These are phyloP conservation scores for Aspergillus wentii DNA, from an alignment of 495 filamentous ascomycete genomes.

Conservation along the genomic window DNA sequence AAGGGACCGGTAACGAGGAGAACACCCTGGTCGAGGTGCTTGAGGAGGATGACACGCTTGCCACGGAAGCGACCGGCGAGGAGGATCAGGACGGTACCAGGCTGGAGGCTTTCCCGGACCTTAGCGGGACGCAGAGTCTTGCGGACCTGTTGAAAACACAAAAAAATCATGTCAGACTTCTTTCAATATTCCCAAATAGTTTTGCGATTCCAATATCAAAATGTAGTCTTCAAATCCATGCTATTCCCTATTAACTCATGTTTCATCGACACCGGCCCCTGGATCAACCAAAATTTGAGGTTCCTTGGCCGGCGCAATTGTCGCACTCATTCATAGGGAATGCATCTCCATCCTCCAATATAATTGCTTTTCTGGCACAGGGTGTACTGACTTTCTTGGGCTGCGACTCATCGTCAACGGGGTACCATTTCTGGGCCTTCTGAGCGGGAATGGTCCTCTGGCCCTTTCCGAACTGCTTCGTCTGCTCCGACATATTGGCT, in stretches of 20 bases:
- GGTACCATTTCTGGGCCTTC: conserved; percentile 99
- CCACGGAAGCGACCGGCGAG: conserved; percentile 99
- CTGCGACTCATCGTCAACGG: conserved; percentile 85
- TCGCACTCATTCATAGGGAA: conserved; percentile 31
- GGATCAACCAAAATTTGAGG: conserved; percentile 2
- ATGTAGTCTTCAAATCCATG: too few relatives aligned
- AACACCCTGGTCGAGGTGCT: conserved; percentile 91
- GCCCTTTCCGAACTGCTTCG: conserved; percentile 97
- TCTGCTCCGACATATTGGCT: conserved; percentile 68
- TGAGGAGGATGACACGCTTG: conserved; percentile 98
- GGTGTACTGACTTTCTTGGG: conserved; percentile 79
- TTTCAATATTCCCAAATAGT: conserved; percentile 1
- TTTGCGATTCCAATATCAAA: conserved; percentile 21
- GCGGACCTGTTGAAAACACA: conserved; percentile 64
- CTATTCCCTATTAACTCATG: too few relatives aligned
- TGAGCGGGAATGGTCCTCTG: conserved; percentile 82
- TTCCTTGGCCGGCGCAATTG: conserved; percentile 21
- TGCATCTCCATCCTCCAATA: conserved; percentile 19
- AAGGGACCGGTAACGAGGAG: conserved; percentile 99
- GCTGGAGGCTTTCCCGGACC: conserved; percentile 79
- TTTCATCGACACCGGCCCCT: conserved; percentile 10
- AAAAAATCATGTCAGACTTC: conserved; percentile 29
- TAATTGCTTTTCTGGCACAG: conserved; percentile 12
- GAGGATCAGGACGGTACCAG: conserved; percentile 94
- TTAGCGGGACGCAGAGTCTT: conserved; percentile 84